phyloP scores from a whole-genome alignment of 2,329 filamentous ascomycete species.

The Aureobasidium sp. region DNA sequence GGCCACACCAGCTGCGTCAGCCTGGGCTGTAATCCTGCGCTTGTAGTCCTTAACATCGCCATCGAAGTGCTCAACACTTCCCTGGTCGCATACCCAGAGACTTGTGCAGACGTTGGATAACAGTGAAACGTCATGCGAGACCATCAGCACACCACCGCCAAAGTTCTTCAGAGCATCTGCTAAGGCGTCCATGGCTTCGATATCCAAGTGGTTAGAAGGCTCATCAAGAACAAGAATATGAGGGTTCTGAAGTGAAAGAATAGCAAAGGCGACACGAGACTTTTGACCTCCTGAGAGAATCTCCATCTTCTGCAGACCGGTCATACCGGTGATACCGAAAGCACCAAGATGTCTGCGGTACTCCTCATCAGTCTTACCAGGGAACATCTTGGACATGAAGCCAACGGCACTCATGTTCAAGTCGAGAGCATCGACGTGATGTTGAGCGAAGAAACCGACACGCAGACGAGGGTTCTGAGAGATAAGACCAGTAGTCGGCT shows the following conservation, averaged over 20 bases:
- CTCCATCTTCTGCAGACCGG: conserved; percentile 91
- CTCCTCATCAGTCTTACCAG: conserved; percentile 88
- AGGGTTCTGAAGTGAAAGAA: conserved; percentile 83
- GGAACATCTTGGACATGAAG: conserved; percentile 92
- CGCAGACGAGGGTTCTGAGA: conserved; percentile 82
- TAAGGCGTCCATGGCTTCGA: conserved; percentile 97
- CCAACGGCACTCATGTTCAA: conserved; percentile 81
- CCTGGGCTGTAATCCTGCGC: conserved; percentile 87
- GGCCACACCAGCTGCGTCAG: conserved; percentile 80
- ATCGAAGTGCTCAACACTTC: conserved; percentile 90
- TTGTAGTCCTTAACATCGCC: conserved; percentile 96
- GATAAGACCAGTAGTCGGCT: conserved; percentile 71
- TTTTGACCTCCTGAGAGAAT: conserved; percentile 95
- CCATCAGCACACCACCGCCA: conserved; percentile 94
- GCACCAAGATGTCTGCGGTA: conserved; percentile 93
- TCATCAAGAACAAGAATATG: conserved; percentile 98
- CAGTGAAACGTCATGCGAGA: conserved; percentile 99
- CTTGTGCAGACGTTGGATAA: conserved; percentile 90
- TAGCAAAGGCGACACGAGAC: conserved; percentile 97
- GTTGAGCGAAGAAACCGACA: conserved; percentile 95
- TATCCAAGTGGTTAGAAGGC: conserved; percentile 97
- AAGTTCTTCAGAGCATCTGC: conserved; percentile 77
- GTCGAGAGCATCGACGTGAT: conserved; percentile 94
- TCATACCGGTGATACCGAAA: conserved; percentile 80
- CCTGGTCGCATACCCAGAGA: conserved; percentile 93